These are phyloP conservation scores for Talaromyces sp. DNA, from an alignment of 2,329 filamentous ascomycete genomes.

Conservation along the genomic window DNA sequence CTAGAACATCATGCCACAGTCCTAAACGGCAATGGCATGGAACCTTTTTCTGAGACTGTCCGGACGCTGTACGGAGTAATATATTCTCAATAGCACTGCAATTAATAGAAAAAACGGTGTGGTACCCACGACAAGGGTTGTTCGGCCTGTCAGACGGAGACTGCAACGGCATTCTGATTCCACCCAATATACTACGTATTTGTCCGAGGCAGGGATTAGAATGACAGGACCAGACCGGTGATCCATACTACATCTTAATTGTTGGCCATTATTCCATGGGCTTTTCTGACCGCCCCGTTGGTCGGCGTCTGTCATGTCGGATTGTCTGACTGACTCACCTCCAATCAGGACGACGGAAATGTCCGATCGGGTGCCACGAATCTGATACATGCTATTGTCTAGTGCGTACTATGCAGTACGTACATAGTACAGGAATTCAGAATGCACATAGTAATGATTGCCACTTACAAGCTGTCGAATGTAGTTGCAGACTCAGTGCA, in stretches of 20 bases:
- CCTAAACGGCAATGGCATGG: conserved; percentile 9
- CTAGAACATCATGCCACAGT: neutral
- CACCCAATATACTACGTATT: neutral
- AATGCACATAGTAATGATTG: neutral
- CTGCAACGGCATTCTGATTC: neutral
- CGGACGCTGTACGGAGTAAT: too few relatives aligned
- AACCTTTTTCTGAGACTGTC: neutral
- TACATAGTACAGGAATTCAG: too few relatives aligned
- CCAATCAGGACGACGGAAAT: neutral
- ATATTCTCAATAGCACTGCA: neutral
- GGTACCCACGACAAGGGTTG: neutral
- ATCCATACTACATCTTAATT: conserved; percentile 3
- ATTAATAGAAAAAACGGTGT: neutral
- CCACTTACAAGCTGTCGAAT: neutral
- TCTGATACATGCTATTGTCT: neutral
- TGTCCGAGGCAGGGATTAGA: neutral
- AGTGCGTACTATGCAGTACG: neutral
- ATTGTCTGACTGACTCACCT: neutral
- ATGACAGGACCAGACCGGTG: neutral
- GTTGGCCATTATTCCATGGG: neutral
- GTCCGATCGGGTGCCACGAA: neutral
- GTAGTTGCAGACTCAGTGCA: too few relatives aligned
- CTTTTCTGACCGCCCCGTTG: neutral
- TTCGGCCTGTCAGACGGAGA: neutral
- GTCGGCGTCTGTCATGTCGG: neutral